Percentiles rank a stretch among this genome's conserved stretches.
Conservation (phyloP, 2,329 filamentous ascomycete species). For the Magnaporthiopsis rhizophila region DNA sequence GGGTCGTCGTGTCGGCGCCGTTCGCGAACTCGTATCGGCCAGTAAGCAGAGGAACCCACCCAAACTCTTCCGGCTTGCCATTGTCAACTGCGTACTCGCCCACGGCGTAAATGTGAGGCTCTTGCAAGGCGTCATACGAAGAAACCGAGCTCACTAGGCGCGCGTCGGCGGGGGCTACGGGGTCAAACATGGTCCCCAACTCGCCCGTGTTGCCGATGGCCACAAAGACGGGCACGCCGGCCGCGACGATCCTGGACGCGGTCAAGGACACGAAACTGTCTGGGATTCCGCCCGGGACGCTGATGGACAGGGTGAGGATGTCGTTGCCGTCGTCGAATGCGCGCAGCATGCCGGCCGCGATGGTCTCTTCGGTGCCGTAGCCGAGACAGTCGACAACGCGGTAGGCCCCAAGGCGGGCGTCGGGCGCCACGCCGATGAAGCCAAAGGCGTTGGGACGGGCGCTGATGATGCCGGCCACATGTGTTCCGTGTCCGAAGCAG, state of each 20-base stretch:
- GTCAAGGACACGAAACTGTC: conserved; percentile 26
- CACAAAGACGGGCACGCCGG: conserved; percentile 30
- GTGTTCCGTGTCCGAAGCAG: conserved; percentile 17
- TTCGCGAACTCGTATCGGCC: neutral
- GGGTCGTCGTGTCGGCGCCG: neutral
- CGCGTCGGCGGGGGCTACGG: conserved; percentile 2
- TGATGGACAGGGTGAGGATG: conserved; percentile 26
- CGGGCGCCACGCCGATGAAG: conserved; percentile 18
- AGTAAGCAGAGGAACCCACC: conserved; percentile 1
- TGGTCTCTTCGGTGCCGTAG: conserved; percentile 18
- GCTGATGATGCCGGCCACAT: conserved; percentile 19
- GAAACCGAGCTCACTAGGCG: neutral
- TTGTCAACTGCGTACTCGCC: neutral
- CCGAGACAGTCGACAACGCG: conserved; percentile 16
- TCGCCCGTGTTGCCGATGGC: conserved; percentile 32
- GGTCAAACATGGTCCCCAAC: conserved; percentile 16
- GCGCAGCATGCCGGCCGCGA: conserved; percentile 26
- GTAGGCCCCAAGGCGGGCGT: conserved; percentile 16
- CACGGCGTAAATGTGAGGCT: neutral
- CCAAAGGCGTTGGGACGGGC: conserved; percentile 12
- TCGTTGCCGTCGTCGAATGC: conserved; percentile 29
- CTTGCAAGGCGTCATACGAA: neutral
- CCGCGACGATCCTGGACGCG: conserved; percentile 29
- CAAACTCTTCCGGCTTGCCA: neutral
- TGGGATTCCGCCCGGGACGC: conserved; percentile 15